A percentile compares a stretch with the other conserved stretches of the same genome.
Evolutionary conservation across 2,329 filamentous ascomycete species (phyloP).

Genomic region (Apiospora sp.): DNA sequence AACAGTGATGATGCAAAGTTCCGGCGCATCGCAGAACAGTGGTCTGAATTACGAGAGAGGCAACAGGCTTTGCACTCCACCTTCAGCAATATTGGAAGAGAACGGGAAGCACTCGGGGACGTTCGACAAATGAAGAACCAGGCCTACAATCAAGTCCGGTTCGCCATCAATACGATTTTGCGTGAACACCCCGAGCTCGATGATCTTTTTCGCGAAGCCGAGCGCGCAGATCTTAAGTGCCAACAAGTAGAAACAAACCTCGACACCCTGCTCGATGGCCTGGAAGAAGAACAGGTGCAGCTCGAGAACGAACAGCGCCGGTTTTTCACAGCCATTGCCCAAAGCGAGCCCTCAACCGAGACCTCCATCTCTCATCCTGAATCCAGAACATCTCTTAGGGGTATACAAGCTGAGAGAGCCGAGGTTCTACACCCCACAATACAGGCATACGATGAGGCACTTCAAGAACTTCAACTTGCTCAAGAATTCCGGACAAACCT

Average conservation of each 20-base stretch:
- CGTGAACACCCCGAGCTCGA: conserved; percentile 32
- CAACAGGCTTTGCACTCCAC: background rate
- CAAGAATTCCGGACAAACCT: conserved; percentile 57
- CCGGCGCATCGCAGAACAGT: conserved; percentile 23
- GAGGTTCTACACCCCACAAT: conserved; percentile 59
- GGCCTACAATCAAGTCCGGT: conserved; percentile 36
- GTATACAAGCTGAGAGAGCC: conserved; percentile 41
- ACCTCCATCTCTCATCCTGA: conserved; percentile 31
- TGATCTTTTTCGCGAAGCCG: conserved; percentile 37
- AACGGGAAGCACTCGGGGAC: conserved; percentile 33
- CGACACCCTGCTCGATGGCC: conserved; percentile 39
- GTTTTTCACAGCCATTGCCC: conserved; percentile 37
- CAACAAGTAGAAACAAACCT: conserved; percentile 40
- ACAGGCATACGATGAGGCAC: conserved; percentile 50
- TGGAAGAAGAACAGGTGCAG: conserved; percentile 35
- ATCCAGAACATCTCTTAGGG: conserved; percentile 36
- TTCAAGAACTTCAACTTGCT: conserved; percentile 55
- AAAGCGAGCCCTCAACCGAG: conserved; percentile 30
- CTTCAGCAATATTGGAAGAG: conserved; percentile 29
- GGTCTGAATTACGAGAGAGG: conserved; percentile 24
- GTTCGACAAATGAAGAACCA: conserved; percentile 37
- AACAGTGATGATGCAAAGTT: conserved; percentile 14
- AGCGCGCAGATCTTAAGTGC: conserved; percentile 31
- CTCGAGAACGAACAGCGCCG: conserved; percentile 36
- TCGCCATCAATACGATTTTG: conserved; percentile 35